Base-by-base conservation (phyloP, 495 filamentous ascomycete genomes). In the Penicillium coprophilum region DNA sequence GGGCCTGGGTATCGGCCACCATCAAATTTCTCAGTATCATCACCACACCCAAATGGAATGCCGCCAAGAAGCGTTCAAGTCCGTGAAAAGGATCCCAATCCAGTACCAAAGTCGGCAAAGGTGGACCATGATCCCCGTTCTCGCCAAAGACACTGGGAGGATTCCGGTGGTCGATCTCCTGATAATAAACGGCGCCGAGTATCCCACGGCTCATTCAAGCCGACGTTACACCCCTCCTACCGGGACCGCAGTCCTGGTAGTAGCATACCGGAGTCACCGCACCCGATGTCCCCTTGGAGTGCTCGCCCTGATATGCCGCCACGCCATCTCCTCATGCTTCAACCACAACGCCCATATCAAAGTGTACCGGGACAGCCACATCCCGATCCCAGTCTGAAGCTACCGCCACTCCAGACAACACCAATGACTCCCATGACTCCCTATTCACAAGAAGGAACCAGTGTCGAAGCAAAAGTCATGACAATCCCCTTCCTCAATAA, bases 401-500 rank as follows among this genome's bases (percentile, higher is more conserved):
- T 90, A 1, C 83, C 87, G 4, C 87, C 87, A 20, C 61, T 69
- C 10, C 53, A 69, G 46, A 69, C 61, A 20, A 62, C 61, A 4
- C 60, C 63, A 1, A 61, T 60, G 36, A 67, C 73, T 23, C 70
- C 71, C 1, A 45, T 66, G 39, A 75, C 73, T 1, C 70, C 68
- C 1, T 67, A 58, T 48, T 53, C 60, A 36, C 65, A 57, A 44
- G 74, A 68, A 49, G 67, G 32, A 38, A 68, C 60, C 47, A 83
- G 76, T 56, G 70, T 89, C 19, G 86, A 89, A 65, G 79, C 86
- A 3, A 87, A 88, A 67, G 81, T 90, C 19, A 89, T 87, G 84
- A 85, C 79, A 45, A 90, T 91, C 50, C 82, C 86, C 6, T 83
- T 80, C 56, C 59, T 85, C 36, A 84, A 84, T 62, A 93, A 92